Conservation (phyloP, 768 basidiomycete species). For the Leccinum barrowsii region DNA sequence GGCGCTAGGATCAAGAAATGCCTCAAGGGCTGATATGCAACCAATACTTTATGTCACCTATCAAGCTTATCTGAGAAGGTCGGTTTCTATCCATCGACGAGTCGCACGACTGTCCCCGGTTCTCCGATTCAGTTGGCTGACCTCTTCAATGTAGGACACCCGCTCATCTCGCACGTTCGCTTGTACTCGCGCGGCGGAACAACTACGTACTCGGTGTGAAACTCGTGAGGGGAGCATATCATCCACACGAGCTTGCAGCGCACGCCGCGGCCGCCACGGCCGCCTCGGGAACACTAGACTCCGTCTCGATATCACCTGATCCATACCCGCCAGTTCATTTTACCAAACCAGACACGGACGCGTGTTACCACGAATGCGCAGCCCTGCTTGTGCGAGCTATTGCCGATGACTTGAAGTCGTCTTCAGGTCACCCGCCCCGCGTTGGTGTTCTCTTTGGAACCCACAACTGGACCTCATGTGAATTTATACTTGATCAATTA, state of each 20-base stretch:
- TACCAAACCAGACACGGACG: slow-evolving; percentile 69
- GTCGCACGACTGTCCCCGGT: no score
- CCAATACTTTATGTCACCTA: slow-evolving; percentile 83
- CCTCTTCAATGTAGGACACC: slow-evolving; percentile 48
- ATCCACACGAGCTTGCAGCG: slow-evolving; percentile 65
- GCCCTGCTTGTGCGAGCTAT: slow-evolving; percentile 54
- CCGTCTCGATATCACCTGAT: slow-evolving; percentile 54
- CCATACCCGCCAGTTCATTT: slow-evolving; percentile 63
- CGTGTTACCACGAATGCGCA: slow-evolving; percentile 64
- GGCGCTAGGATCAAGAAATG: background rate
- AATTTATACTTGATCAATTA: slow-evolving; percentile 58
- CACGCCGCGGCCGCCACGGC: slow-evolving; percentile 16
- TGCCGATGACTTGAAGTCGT: slow-evolving; percentile 43
- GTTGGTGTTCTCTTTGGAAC: slow-evolving; percentile 82
- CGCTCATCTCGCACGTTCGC: slow-evolving; percentile 58
- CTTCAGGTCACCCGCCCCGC: slow-evolving; percentile 11
- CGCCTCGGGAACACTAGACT: slow-evolving; percentile 18
- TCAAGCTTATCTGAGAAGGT: slow-evolving; percentile 86
- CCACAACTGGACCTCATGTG: slow-evolving; percentile 74
- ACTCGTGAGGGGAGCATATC: slow-evolving; percentile 92
- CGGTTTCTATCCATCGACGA: slow-evolving; percentile 3
- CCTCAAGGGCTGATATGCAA: slow-evolving; percentile 35
- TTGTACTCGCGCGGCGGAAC: slow-evolving; percentile 60
- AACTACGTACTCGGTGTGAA: slow-evolving; percentile 84
- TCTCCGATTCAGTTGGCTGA: background rate